These are phyloP conservation scores for Ichthyophthirius multifiliis DNA, from an alignment of 169 alveolate genomes.

Conservation along the genomic window DNA sequence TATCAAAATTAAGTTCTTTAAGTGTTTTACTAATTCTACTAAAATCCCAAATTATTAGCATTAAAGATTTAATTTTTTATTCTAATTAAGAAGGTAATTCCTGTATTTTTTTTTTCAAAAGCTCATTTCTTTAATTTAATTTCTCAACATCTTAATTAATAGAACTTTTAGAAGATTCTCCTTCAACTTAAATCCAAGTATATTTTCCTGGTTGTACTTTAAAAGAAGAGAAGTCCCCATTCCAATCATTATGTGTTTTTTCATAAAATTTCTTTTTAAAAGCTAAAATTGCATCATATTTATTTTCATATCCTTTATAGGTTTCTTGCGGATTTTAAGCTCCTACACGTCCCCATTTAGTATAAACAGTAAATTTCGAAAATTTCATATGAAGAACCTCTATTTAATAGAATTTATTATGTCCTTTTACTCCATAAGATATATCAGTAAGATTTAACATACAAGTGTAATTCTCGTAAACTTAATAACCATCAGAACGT, in stretches of 20 bases:
- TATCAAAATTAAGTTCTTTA: constrained; percentile 70
- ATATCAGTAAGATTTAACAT: constrained; percentile 58
- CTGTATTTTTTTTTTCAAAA: constrained; percentile 19
- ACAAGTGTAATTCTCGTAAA: constrained; percentile 47
- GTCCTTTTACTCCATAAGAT: constrained; percentile 54
- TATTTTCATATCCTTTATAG: not conserved
- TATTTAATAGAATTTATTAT: constrained; percentile 52
- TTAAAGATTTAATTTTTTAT: constrained; percentile 18
- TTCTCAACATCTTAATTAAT: constrained; percentile 32
- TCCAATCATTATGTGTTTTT: constrained; percentile 68
- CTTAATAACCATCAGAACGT: constrained; percentile 15
- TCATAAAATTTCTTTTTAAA: constrained; percentile 55
- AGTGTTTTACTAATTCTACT: constrained; percentile 54
- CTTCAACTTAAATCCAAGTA: constrained; percentile 26
- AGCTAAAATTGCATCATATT: constrained; percentile 23
- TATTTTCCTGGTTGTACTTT: constrained; percentile 50
- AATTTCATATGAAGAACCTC: constrained; percentile 41
- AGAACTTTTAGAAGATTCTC: not conserved
- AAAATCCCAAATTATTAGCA: constrained; percentile 63
- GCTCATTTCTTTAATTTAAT: constrained; percentile 33
- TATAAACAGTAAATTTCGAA: not conserved
- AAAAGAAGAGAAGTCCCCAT: constrained; percentile 35
- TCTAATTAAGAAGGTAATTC: not conserved
- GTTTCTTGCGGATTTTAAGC: constrained; percentile 29
- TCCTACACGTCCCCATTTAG: constrained; percentile 47